These are phyloP conservation scores for Adiantum capillusveneris DNA, from an alignment of 75 land plant genomes.

Conservation along the genomic window DNA sequence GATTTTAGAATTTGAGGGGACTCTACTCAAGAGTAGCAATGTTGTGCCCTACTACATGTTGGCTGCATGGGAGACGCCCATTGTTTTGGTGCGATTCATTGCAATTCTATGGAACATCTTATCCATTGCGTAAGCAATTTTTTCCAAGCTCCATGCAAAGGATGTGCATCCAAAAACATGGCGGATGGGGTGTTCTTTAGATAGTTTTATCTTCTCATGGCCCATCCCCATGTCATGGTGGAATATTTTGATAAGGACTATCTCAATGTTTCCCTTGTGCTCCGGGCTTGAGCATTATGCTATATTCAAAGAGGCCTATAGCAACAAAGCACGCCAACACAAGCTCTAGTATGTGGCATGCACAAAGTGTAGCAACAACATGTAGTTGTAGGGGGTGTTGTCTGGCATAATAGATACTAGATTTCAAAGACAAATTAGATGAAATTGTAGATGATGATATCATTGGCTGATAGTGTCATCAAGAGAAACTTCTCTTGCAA, in stretches of 20 bases:
- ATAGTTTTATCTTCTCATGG: slow-evolving; percentile 52
- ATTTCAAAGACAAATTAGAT: no score
- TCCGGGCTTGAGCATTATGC: no score
- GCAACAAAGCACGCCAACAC: no score
- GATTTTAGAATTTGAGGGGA: slow-evolving; percentile 64
- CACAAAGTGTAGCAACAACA: no score
- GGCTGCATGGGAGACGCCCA: slow-evolving; percentile 80
- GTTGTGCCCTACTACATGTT: slow-evolving; percentile 85
- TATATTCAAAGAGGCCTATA: no score
- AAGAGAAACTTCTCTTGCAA: no score
- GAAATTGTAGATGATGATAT: no score
- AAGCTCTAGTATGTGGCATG: no score
- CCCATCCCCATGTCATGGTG: slow-evolving; percentile 69
- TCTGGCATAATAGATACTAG: no score
- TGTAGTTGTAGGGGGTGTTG: no score
- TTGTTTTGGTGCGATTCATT: slow-evolving; percentile 43
- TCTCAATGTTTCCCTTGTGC: slow-evolving; percentile 58
- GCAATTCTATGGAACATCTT: slow-evolving; percentile 64
- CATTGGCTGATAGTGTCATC: no score
- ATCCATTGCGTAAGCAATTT: slow-evolving; percentile 70
- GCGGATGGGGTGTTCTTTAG: slow-evolving; percentile 45
- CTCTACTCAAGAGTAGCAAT: slow-evolving; percentile 37
- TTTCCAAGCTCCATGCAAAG: slow-evolving; percentile 86
- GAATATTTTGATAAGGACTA: slow-evolving; percentile 76
- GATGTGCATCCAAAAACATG: slow-evolving; percentile 65